These are phyloP conservation scores for Rutstroemia sydowiana DNA, from an alignment of 2,329 filamentous ascomycete genomes.

Conservation along the genomic window DNA sequence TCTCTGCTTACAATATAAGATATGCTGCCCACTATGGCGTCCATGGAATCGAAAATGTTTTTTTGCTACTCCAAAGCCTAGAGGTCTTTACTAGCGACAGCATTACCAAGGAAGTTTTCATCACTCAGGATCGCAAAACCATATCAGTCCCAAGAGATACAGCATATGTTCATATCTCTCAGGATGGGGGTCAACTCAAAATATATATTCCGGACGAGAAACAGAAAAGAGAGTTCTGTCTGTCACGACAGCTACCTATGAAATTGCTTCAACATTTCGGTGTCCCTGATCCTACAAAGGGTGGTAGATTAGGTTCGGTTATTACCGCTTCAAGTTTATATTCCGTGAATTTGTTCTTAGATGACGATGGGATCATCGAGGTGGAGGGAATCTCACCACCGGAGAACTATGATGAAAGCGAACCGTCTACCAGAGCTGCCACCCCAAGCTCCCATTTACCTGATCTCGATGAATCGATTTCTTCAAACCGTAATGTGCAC, in stretches of 20 bases:
- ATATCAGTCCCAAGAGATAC: background rate
- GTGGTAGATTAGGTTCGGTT: background rate
- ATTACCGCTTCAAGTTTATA: background rate
- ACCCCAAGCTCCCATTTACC: too few species aligned
- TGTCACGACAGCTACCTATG: background rate
- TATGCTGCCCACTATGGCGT: background rate
- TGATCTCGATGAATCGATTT: too few species aligned
- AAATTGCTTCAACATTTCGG: background rate
- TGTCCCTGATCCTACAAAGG: background rate
- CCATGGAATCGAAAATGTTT: background rate
- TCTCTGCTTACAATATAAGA: background rate
- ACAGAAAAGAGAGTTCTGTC: background rate
- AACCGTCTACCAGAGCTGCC: background rate
- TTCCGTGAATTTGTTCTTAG: background rate
- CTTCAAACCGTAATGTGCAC: too few species aligned
- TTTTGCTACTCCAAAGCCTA: background rate
- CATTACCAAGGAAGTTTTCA: slow-evolving; percentile 16
- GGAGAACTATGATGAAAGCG: background rate
- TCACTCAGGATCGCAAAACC: background rate
- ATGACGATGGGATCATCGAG: background rate
- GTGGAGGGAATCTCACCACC: background rate
- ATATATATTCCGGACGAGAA: background rate
- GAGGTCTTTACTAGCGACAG: background rate
- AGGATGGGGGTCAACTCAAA: background rate
- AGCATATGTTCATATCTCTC: background rate